Conservation (phyloP, 345 rosid species). For the Raphanus raphanistrum region DNA sequence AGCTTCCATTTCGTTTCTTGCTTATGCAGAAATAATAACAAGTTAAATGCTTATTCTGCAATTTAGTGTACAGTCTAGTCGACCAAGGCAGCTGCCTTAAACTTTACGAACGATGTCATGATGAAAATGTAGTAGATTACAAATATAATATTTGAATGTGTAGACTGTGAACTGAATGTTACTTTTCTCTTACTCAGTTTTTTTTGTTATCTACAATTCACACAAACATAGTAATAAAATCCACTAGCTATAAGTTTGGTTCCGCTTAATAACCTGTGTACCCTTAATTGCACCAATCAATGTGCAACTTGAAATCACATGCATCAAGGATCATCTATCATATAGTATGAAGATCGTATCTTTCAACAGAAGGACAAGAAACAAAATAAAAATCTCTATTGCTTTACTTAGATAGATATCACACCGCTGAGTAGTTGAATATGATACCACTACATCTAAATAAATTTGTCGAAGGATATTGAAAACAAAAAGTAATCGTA, state of each 20-base stretch:
- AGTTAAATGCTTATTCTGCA: not conserved
- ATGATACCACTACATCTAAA: not conserved
- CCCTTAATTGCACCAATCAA: constrained; percentile 35
- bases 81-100: not conserved
- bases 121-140: not conserved
- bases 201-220: not conserved
- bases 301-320: constrained; percentile 38
- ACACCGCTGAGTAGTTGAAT: not conserved
- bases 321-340: constrained; percentile 33
- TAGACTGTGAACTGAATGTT: not conserved
- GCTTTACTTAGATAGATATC: not conserved
- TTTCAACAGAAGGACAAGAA: constrained; percentile 12
- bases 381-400: not conserved
- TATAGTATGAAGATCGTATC: constrained; percentile 25
- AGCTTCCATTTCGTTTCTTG: not conserved
- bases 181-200: not conserved
- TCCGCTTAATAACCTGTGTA: constrained; percentile 27
- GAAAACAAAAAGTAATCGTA: not conserved
- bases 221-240: not conserved
- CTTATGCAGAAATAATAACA: not conserved
- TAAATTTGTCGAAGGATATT: not conserved
- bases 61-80: not conserved
- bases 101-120: not conserved
- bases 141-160: not conserved
- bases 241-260: not conserved